phyloP scores from a whole-genome alignment of 805 yeast genomes.

The Saccharomycopsis vini region DNA sequence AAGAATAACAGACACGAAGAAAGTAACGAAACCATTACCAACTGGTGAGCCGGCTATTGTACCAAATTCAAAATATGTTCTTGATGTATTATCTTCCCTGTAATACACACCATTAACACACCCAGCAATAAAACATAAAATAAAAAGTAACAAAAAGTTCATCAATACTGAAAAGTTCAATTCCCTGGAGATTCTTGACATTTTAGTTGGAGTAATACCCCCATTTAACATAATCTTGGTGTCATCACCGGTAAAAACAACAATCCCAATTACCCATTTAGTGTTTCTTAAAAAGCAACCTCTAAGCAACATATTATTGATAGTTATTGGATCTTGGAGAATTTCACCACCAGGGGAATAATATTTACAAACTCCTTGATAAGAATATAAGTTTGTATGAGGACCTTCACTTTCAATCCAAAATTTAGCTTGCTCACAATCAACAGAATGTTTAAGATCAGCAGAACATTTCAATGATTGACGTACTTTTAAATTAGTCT shows the following conservation, averaged over 20 bases:
- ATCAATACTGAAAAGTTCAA: slow-evolving; percentile 60
- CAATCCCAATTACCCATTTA: slow-evolving; percentile 75
- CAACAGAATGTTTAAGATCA: slow-evolving; percentile 38
- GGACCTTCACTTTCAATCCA: slow-evolving; percentile 82
- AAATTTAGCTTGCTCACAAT: slow-evolving; percentile 43
- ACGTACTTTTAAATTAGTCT: slow-evolving; percentile 66
- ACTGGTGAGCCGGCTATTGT: slow-evolving; percentile 59
- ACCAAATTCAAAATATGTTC: slow-evolving; percentile 62
- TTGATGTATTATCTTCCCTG: slow-evolving; percentile 35
- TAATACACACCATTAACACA: slow-evolving; percentile 64
- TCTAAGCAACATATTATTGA: slow-evolving; percentile 60
- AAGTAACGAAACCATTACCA: slow-evolving; percentile 59
- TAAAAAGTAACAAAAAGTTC: slow-evolving; percentile 56
- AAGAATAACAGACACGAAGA: slow-evolving; percentile 67
- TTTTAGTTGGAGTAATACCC: slow-evolving; percentile 71
- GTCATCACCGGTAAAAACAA: slow-evolving; percentile 68
- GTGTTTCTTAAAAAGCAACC: slow-evolving; percentile 77
- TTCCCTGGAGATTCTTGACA: slow-evolving; percentile 64
- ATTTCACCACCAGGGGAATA: slow-evolving; percentile 32
- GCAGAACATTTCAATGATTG: slow-evolving; percentile 61
- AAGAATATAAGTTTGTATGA: slow-evolving; percentile 65
- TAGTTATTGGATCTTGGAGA: slow-evolving; percentile 45
- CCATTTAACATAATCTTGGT: slow-evolving; percentile 77
- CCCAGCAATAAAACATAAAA: slow-evolving; percentile 63
- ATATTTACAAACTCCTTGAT: slow-evolving; percentile 62